Percentiles rank a stretch among this genome's conserved stretches.
phyloP scores from a whole-genome alignment of 2,329 filamentous ascomycete species.

The Aspergillus latus region DNA sequence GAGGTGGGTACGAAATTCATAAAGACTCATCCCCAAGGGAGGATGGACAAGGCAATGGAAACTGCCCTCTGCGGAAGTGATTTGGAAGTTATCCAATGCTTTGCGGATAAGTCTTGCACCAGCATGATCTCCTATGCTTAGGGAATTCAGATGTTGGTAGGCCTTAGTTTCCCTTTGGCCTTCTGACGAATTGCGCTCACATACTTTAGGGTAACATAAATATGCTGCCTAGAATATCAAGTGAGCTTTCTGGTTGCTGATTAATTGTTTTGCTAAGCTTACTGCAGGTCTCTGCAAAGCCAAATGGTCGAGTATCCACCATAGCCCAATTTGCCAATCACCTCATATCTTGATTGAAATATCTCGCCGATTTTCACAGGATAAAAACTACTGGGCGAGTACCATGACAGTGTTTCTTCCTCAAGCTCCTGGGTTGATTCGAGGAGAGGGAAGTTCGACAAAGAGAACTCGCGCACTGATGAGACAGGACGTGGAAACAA shows the following conservation, averaged over 20 bases:
- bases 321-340: slow-evolving; percentile 42
- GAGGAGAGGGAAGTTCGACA: neutral
- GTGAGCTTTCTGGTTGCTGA: neutral
- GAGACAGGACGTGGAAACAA: too few relatives aligned
- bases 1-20: neutral
- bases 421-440: neutral
- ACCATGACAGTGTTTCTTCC: slow-evolving; percentile 36
- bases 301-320: slow-evolving; percentile 47
- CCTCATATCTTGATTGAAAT: slow-evolving; percentile 38
- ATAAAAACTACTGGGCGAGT: slow-evolving; percentile 39
- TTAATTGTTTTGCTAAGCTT: slow-evolving; percentile 1
- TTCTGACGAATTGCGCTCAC: neutral
- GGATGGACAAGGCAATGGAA: slow-evolving; percentile 1
- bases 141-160: neutral
- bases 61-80: neutral
- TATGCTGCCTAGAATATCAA: neutral
- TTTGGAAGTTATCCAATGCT: neutral
- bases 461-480: too few relatives aligned
- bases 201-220: slow-evolving; percentile 28
- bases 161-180: neutral
- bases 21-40: neutral
- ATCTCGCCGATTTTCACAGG: slow-evolving; percentile 41
- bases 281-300: slow-evolving; percentile 43
- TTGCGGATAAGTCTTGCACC: neutral
- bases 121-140: neutral